Conservation (phyloP, 441 rosid species). For the Theobroma grandiflorum region DNA sequence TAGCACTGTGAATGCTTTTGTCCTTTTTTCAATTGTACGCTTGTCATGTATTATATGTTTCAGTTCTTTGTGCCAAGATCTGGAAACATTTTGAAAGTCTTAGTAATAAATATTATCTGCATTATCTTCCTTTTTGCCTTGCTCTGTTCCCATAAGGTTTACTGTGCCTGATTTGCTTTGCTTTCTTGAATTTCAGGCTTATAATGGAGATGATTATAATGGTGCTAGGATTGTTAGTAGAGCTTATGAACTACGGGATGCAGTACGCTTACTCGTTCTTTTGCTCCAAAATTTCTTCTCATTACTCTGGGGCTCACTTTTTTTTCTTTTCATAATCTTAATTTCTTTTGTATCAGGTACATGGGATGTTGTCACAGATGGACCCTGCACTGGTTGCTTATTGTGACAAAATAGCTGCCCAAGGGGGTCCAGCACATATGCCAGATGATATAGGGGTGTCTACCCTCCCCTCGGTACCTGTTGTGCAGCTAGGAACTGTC, state of each 20-base stretch:
- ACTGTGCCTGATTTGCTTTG: constrained; percentile 29
- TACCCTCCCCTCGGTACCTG: constrained; percentile 72
- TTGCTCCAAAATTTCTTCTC: not conserved
- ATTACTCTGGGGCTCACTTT: not conserved
- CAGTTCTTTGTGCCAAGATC: not conserved
- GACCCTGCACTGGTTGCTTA: constrained; percentile 89
- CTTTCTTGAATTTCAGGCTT: constrained; percentile 59
- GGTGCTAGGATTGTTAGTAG: constrained; percentile 98
- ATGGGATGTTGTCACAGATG: constrained; percentile 98
- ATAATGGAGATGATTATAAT: constrained; percentile 94
- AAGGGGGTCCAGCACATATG: constrained; percentile 86
- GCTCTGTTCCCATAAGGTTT: not conserved
- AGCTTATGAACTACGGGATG: constrained; percentile 94
- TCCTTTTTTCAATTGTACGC: not conserved
- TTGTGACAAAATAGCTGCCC: constrained; percentile 89
- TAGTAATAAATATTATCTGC: not conserved
- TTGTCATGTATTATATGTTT: not conserved
- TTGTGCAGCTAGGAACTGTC: constrained; percentile 78
- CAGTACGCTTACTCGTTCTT: constrained; percentile 53
- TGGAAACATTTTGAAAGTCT: not conserved
- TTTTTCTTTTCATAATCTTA: not conserved
- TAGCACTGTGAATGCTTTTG: not conserved
- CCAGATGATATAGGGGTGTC: constrained; percentile 84
- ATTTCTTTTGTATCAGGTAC: constrained; percentile 63
- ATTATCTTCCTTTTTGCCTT: not conserved